Evolutionary conservation across 2,329 filamentous ascomycete species (phyloP).

Genomic region (Aspergillus hiratsukae): DNA sequence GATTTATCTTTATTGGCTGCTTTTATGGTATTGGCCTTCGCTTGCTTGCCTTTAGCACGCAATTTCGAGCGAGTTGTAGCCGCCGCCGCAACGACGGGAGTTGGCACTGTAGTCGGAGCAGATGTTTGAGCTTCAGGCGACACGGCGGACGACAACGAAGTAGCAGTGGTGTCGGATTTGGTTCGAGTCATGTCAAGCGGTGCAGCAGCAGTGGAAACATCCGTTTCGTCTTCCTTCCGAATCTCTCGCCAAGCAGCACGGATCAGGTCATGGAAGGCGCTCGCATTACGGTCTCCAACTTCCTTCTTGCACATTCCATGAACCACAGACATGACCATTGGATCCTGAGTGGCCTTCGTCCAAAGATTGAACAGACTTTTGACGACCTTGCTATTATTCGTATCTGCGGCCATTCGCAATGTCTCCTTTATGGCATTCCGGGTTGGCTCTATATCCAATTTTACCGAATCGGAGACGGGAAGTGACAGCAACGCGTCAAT

Average conservation of each 20-base stretch:
- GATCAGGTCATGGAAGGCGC: slow-evolving; percentile 29
- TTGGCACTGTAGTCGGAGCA: slow-evolving; percentile 18
- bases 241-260: slow-evolving; percentile 24
- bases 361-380: slow-evolving; percentile 27
- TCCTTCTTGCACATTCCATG: slow-evolving; percentile 26
- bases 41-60: slow-evolving; percentile 19
- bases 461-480: slow-evolving; percentile 18
- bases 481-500: slow-evolving; percentile 16
- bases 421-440: slow-evolving; percentile 24
- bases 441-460: slow-evolving; percentile 26
- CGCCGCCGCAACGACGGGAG: slow-evolving; percentile 1
- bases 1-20: slow-evolving; percentile 18
- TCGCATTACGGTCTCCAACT: slow-evolving; percentile 21
- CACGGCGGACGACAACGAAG: slow-evolving; percentile 38
- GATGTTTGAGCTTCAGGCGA: slow-evolving; percentile 33
- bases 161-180: slow-evolving; percentile 27
- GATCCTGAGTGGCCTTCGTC: slow-evolving; percentile 25
- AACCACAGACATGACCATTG: slow-evolving; percentile 28
- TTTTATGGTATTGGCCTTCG: slow-evolving; percentile 24
- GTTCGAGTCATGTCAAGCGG: slow-evolving; percentile 14
- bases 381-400: slow-evolving; percentile 24
- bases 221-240: slow-evolving; percentile 9
- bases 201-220: slow-evolving; percentile 1
- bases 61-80: slow-evolving; percentile 6
- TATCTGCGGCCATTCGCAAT: slow-evolving; percentile 24